Percentiles rank a stretch among this genome's conserved stretches.
Conservation (phyloP, 148 eudicot species). For the Rhododendron ovatum region DNA sequence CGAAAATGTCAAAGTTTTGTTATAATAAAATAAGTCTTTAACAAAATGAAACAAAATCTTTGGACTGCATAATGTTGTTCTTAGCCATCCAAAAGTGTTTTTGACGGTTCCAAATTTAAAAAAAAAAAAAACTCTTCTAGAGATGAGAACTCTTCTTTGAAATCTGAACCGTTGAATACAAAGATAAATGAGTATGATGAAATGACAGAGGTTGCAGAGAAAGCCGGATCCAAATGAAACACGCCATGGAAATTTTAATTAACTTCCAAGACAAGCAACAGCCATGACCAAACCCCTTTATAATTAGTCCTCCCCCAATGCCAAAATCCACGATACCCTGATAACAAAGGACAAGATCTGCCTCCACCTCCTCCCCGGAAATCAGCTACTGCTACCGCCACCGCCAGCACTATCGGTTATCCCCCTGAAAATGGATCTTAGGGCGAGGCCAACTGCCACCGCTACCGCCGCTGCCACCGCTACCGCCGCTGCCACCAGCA, state of each 20-base stretch:
- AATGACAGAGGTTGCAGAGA: too few species aligned
- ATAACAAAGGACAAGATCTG: neutral
- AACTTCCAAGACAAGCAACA: neutral
- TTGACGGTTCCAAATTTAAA: too few species aligned
- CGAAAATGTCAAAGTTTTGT: neutral
- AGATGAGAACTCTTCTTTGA: too few species aligned
- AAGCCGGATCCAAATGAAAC: neutral
- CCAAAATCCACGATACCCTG: neutral
- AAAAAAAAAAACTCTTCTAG: too few species aligned
- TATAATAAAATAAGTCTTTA: neutral
- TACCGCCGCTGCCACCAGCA: neutral
- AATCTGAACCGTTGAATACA: too few species aligned
- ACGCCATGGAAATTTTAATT: neutral
- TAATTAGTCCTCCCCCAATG: neutral
- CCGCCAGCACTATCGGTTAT: neutral
- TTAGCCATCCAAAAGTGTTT: too few species aligned
- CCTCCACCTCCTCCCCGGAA: neutral
- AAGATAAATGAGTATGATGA: too few species aligned
- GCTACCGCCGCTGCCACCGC: neutral
- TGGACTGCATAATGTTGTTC: too few species aligned
- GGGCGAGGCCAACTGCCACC: conserved; percentile 12
- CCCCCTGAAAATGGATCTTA: conserved; percentile 21
- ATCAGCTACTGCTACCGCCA: neutral
- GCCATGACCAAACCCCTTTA: neutral
- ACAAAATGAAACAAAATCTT: neutral